phyloP scores from a whole-genome alignment of 164 flowering plant species.

The Piper longum region DNA sequence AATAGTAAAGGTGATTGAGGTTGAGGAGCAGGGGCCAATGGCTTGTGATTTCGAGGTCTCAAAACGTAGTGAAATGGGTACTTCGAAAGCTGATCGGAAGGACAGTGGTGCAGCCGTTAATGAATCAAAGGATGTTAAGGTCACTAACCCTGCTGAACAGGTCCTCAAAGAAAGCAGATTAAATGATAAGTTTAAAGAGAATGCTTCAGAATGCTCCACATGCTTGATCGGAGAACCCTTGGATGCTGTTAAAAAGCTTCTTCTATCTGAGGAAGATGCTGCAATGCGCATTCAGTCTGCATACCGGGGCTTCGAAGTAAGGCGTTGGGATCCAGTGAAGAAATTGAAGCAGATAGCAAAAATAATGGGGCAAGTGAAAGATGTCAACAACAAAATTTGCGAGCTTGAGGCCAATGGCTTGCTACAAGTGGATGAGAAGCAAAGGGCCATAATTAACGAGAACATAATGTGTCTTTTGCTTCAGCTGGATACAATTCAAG shows the following conservation, averaged over 20 bases:
- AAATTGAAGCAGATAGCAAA: slow-evolving; percentile 45
- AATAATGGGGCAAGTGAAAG: slow-evolving; percentile 22
- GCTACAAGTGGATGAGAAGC: slow-evolving; percentile 18
- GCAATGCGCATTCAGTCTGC: slow-evolving; percentile 50
- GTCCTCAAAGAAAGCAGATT: background rate
- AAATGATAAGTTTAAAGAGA: slow-evolving; percentile 1
- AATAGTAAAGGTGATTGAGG: slow-evolving; percentile 7
- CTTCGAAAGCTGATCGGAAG: background rate
- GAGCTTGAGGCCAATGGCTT: slow-evolving; percentile 22
- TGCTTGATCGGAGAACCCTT: background rate
- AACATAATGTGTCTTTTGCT: slow-evolving; percentile 56
- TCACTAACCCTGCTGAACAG: background rate
- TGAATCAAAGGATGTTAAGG: slow-evolving; percentile 1
- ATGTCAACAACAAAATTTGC: slow-evolving; percentile 22
- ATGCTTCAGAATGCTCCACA: background rate
- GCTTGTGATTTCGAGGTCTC: background rate
- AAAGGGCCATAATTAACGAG: slow-evolving; percentile 35
- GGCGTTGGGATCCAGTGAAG: slow-evolving; percentile 56
- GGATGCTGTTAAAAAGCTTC: slow-evolving; percentile 2
- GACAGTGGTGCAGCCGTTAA: background rate
- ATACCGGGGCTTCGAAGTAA: slow-evolving; percentile 53
- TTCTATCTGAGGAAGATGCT: slow-evolving; percentile 34
- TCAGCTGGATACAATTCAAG: slow-evolving; percentile 66
- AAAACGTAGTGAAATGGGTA: background rate
- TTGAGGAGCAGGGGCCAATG: slow-evolving; percentile 5